phyloP scores from a whole-genome alignment of 371 early-diverging fungal species.

The Actinomortierella ambigua region DNA sequence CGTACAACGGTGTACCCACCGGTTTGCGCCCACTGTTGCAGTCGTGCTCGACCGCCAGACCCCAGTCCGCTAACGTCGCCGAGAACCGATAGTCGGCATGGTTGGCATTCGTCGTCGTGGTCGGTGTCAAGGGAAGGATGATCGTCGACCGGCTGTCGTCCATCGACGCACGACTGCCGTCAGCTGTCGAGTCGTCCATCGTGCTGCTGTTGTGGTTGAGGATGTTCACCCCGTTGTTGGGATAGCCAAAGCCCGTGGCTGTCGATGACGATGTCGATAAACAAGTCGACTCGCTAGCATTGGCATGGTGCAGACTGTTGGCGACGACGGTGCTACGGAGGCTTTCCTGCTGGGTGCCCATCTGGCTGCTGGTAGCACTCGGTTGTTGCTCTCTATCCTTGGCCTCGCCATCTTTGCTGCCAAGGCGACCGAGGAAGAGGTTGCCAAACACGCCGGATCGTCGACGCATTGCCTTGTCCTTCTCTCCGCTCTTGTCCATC shows the following conservation, averaged over 20 bases:
- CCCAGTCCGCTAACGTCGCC: conserved; percentile 41
- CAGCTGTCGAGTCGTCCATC: conserved; percentile 4
- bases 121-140: not conserved
- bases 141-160: conserved; percentile 9
- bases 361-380: too few species aligned
- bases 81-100: conserved; percentile 33
- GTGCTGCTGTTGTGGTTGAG: conserved; percentile 7
- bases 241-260: not conserved
- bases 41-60: conserved; percentile 40
- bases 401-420: not conserved
- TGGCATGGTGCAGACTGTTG: too few species aligned
- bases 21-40: conserved; percentile 37
- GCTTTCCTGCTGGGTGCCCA: too few species aligned
- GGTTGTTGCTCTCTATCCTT: not conserved
- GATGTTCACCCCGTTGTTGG: conserved; percentile 19
- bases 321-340: too few species aligned
- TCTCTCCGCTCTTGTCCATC: not conserved
- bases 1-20: conserved; percentile 40
- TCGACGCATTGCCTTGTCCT: too few species aligned
- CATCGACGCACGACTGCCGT: conserved; percentile 24
- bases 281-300: too few species aligned
- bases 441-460: too few species aligned
- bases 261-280: too few species aligned
- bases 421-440: too few species aligned
- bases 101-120: conserved; percentile 28